Conservation (phyloP, 1,284 basidiomycete species). For the Xanthoconium separans region DNA sequence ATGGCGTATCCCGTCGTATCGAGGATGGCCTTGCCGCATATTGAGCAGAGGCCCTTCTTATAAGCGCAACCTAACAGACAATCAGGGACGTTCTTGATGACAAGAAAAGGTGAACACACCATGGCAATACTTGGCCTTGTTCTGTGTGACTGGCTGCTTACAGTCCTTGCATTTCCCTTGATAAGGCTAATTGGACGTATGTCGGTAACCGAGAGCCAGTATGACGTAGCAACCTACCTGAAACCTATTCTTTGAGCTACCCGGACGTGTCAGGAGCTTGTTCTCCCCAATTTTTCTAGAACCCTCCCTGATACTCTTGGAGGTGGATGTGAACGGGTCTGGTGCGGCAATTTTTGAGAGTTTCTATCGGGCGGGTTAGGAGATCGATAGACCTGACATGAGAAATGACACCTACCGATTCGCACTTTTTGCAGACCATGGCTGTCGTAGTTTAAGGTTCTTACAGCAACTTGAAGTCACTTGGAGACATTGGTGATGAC, state of each 20-base stretch:
- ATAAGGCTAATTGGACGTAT: constrained; percentile 56
- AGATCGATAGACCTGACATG: constrained; percentile 5
- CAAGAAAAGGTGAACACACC: constrained; percentile 41
- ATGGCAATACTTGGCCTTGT: constrained; percentile 83
- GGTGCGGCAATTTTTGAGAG: constrained; percentile 79
- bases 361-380: constrained; percentile 50
- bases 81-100: constrained; percentile 1
- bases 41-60: constrained; percentile 79
- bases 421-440: constrained; percentile 80
- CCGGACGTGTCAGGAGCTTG: constrained; percentile 67
- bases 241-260: constrained; percentile 69
- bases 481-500: constrained; percentile 7
- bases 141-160: constrained; percentile 77
- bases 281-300: constrained; percentile 80
- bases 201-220: constrained; percentile 6
- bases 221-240: constrained; percentile 46
- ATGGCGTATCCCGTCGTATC: constrained; percentile 80
- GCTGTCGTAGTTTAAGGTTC: constrained; percentile 8
- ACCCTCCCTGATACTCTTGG: constrained; percentile 72
- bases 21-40: constrained; percentile 80
- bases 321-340: constrained; percentile 74
- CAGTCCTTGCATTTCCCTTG: constrained; percentile 82
- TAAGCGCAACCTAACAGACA: constrained; percentile 69
- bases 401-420: constrained; percentile 46
- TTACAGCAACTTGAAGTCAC: background rate